Evolutionary conservation across 148 eudicot genomes (phyloP).

Genomic region (Rhododendron kiyosumense): DNA sequence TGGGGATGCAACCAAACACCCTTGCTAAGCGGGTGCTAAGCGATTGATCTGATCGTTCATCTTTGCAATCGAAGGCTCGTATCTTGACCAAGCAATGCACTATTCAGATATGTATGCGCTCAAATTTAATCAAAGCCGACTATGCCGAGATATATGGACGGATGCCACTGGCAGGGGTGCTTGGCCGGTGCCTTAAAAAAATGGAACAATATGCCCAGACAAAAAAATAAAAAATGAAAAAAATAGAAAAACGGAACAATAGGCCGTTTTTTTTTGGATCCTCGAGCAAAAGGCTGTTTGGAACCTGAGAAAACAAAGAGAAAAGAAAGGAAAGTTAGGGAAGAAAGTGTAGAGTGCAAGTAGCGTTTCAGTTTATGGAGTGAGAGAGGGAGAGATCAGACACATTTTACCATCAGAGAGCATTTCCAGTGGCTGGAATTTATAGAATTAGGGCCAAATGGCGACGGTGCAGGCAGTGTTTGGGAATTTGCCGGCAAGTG

Average conservation of each 20-base stretch:
- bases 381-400: not conserved
- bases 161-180: too few species aligned
- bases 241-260: not conserved
- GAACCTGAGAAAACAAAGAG: not conserved
- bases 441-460: constrained; percentile 13
- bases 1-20: too few species aligned
- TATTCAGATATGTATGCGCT: too few species aligned
- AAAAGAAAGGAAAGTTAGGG: not conserved
- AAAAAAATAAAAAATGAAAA: too few species aligned
- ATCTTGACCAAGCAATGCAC: too few species aligned
- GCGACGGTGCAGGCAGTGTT: constrained; percentile 42
- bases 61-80: too few species aligned
- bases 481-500: constrained; percentile 51
- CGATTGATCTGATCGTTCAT: too few species aligned
- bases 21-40: too few species aligned
- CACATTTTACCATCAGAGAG: not conserved
- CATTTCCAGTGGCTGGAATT: not conserved
- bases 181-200: too few species aligned
- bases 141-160: too few species aligned
- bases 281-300: not conserved
- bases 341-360: not conserved
- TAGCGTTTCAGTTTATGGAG: not conserved
- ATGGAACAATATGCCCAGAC: not conserved
- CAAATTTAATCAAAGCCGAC: too few species aligned
- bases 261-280: not conserved